Base-by-base conservation (phyloP, 1,284 basidiomycete genomes). In the Leccinum insigne region DNA sequence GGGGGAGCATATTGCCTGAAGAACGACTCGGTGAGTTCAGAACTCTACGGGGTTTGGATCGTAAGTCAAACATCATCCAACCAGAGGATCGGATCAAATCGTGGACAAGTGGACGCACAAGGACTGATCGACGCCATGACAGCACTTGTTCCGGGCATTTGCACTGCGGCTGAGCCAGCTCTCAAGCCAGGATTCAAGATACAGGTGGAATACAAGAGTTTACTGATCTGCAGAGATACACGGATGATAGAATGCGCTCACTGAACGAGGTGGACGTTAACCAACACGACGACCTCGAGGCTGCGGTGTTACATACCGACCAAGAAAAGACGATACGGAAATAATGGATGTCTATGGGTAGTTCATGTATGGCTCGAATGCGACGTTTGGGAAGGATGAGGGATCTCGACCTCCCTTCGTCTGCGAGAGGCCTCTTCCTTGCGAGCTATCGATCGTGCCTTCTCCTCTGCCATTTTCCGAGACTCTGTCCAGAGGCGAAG, bases 401-500 rank as follows among this genome's bases (percentile, higher is more conserved):
- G 44, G 14, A 63, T 9, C 7, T 76, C 62, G 54, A 64, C 64
- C 57, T 71, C 70, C 63, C 65, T 71, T 63, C 68, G 72, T 68
- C 69, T 71, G 64, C 70, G 71, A 61, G 68, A 69, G 56, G 70
- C 54, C 40, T 72, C 74, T 49, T 75, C 76, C 62, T 72, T 76
- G 63, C 64, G 70, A 61, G 64, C 66, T 57, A 71, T 77, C 26
- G 69, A 70, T 44, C 78, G 77, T 18, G 81, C 79, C 70, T 80
- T 80, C 72, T 88, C 85, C 72, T 90, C 88, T 44, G 83, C 84
- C 64, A 81, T 73, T 69, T 83, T 82, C 70, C 87, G 80, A 11
- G 88, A 88, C 72, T 90, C 86, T 60, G 85, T 85, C 88, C 89
- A 91, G 58, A 89, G 80, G 52, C 75, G 81, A 63, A 90, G 82